Evolutionary conservation across 192 early-diverging fungal species (phyloP).

Genomic region (Allomyces macrogynus): DNA sequence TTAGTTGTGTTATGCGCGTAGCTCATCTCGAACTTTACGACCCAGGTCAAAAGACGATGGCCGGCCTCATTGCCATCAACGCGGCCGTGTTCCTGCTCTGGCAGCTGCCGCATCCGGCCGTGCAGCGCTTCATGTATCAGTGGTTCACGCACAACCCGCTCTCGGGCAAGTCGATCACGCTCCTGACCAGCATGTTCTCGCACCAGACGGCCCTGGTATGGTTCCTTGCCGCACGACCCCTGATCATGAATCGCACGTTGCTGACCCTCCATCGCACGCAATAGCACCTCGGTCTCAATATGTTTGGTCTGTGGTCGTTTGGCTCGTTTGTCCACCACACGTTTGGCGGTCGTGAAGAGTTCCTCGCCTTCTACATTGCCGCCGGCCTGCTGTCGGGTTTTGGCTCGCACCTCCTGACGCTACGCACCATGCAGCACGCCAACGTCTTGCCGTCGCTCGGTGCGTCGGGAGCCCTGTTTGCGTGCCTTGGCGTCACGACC

Average conservation of each 20-base stretch:
- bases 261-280: too few relatives aligned
- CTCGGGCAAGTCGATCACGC: constrained; percentile 40
- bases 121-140: constrained; percentile 46
- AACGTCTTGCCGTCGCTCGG: constrained; percentile 47
- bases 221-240: too few relatives aligned
- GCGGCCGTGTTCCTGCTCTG: constrained; percentile 51
- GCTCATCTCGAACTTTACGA: too few relatives aligned
- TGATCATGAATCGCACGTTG: too few relatives aligned
- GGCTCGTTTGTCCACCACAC: constrained; percentile 21
- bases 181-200: constrained; percentile 60
- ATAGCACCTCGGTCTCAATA: constrained; percentile 57
- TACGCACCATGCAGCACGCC: constrained; percentile 17
- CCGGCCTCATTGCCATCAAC: constrained; percentile 44
- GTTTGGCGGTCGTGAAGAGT: constrained; percentile 39
- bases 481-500: constrained; percentile 37
- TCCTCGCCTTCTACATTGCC: constrained; percentile 58
- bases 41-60: constrained; percentile 12
- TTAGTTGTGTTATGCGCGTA: too few relatives aligned
- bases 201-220: constrained; percentile 35
- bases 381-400: constrained; percentile 43
- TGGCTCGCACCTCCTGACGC: constrained; percentile 35
- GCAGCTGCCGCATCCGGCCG: constrained; percentile 33
- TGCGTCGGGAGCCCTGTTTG: constrained; percentile 64
- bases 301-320: constrained; percentile 54
- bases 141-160: constrained; percentile 63